These are phyloP conservation scores for Flaveria trinervia DNA, from an alignment of 129 eudicot genomes.

Conservation along the genomic window DNA sequence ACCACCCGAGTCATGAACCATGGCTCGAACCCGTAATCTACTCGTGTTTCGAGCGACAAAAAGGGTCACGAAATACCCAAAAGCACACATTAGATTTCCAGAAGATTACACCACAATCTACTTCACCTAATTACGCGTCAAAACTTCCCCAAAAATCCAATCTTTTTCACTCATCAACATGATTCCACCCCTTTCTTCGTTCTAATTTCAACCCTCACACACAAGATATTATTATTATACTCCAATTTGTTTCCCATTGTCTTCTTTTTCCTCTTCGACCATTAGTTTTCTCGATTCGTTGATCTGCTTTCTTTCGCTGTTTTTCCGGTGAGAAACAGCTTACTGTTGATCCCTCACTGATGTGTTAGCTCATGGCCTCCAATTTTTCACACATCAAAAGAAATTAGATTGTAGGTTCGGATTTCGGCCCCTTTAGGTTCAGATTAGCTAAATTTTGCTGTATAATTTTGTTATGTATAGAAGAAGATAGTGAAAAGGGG, in stretches of 20 bases:
- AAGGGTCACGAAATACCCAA: conserved; percentile 15
- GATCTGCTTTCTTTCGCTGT: conserved; percentile 56
- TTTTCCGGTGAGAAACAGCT: conserved; percentile 16
- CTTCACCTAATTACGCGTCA: conserved; percentile 47
- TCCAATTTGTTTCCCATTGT: conserved; percentile 16
- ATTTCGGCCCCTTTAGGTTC: conserved; percentile 18
- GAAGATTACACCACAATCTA: conserved; percentile 20
- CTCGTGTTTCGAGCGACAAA: conserved; percentile 18
- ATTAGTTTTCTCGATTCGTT: conserved; percentile 70
- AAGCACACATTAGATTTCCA: not conserved
- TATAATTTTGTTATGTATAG: conserved; percentile 28
- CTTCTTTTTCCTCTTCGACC: conserved; percentile 46
- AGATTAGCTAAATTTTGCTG: not conserved
- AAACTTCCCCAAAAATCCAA: conserved; percentile 32
- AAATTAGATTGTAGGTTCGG: conserved; percentile 24
- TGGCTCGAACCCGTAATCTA: conserved; percentile 31
- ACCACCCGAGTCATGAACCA: conserved; percentile 33
- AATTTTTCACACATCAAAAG: conserved; percentile 24
- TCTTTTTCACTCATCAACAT: conserved; percentile 19
- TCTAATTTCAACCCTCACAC: conserved; percentile 30
- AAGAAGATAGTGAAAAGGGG: conserved; percentile 6
- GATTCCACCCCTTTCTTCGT: conserved; percentile 34
- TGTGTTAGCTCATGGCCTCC: conserved; percentile 39
- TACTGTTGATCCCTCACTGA: conserved; percentile 48
- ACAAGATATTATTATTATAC: conserved; percentile 21